phyloP scores from a whole-genome alignment of 768 basidiomycete species.

The Cubamyces sp. region DNA sequence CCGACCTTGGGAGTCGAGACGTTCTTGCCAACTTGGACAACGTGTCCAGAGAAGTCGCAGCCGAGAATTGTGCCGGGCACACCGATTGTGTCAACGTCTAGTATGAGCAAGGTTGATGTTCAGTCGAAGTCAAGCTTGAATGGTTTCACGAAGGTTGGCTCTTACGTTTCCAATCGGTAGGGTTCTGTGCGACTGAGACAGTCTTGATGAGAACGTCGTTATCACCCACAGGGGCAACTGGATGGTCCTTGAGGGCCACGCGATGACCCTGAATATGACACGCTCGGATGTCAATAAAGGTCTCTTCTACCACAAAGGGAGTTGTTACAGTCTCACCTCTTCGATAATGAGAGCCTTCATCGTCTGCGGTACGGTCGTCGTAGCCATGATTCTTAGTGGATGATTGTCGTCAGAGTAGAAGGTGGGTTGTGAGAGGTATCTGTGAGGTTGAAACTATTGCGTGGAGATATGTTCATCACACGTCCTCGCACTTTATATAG shows the following conservation, averaged over 20 bases:
- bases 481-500: neutral
- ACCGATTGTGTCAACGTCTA: conserved; percentile 19
- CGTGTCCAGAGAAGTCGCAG: conserved; percentile 34
- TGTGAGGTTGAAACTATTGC: neutral
- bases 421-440: neutral
- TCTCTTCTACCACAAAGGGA: neutral
- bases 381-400: neutral
- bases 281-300: neutral
- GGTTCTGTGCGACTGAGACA: conserved; percentile 23
- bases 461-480: neutral
- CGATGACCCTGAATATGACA: conserved; percentile 7
- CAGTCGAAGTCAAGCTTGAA: neutral
- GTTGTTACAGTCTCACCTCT: conserved; percentile 8
- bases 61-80: conserved; percentile 27
- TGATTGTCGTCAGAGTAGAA: neutral
- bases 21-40: conserved; percentile 28
- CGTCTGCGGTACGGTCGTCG: conserved; percentile 22
- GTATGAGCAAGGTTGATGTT: neutral
- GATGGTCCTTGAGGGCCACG: conserved; percentile 19
- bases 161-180: conserved; percentile 28
- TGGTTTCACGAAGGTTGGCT: too few species aligned
- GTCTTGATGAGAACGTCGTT: conserved; percentile 28
- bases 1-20: conserved; percentile 29
- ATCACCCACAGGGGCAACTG: conserved; percentile 24
- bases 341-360: conserved; percentile 33